Evolutionary conservation across 2,329 filamentous ascomycete genomes (phyloP), one percentile per base, ranked within the genome.

Genomic region (Hymenoscyphus occultus): DNA sequence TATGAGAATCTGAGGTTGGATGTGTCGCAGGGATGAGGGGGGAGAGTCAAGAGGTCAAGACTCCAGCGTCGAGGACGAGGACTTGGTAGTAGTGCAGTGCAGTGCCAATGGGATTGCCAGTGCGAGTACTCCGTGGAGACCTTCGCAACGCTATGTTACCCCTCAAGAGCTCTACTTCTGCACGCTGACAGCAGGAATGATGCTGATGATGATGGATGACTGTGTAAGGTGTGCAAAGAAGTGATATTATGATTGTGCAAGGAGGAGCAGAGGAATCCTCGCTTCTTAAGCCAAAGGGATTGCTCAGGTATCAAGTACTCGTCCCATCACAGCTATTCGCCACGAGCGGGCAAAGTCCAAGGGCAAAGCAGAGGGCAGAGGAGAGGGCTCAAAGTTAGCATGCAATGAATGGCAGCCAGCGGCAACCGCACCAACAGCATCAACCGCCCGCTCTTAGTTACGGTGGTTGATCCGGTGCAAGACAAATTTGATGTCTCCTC

Each of bases 21-120:
- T 60, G 39, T 60, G 58, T 42, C 58, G 58, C 58, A 60, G 58
- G 58, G 58, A 60, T 60, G 19, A 39, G 14, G 58, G 28, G 56
- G 56, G 14, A 7, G n/a, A n/a, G 56, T 10, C n/a, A 19, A 57
- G n/a, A 57, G 54, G 54, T n/a, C 54, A 28, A 28, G 31, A 28
- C n/a, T 19, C 5, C 31, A 59, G 58, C 16, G 58, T 31, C 14
- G 19, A 39, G n/a, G 35, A n/a, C 31, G n/a, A 40, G 32, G 28
- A 28, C 19, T 16, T n/a, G 40, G 35, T 7, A 40, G 28, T 28
- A 28, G 28, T 28, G 28, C 28, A 28, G 28, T 28, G 28, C 2
- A 28, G 28, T 28, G 28, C 28, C 28, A 2, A 2, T 28, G 28
- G 28, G 28, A 28, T 28, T 28, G 28, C 28, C 28, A 28, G 28